These are phyloP conservation scores for Acer negundo DNA, from an alignment of 345 rosid genomes.

Conservation along the genomic window DNA sequence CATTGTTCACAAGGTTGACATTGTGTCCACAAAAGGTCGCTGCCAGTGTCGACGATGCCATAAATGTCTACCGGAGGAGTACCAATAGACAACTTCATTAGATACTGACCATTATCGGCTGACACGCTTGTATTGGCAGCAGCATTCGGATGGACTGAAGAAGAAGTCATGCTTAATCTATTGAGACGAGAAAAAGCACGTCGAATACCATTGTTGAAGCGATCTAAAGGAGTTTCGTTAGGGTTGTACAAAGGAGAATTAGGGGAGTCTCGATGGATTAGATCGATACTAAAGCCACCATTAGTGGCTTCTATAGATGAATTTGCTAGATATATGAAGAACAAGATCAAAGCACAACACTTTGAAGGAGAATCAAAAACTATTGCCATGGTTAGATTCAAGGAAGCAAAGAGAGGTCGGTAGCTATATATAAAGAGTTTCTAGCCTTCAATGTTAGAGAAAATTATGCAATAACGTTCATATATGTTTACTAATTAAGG, in stretches of 20 bases:
- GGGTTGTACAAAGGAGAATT: constrained; percentile 30
- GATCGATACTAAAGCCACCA: constrained; percentile 25
- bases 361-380: not conserved
- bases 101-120: constrained; percentile 13
- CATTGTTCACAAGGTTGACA: constrained; percentile 38
- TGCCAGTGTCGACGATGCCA: constrained; percentile 39
- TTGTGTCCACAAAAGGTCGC: constrained; percentile 44
- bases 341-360: not conserved
- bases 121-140: not conserved
- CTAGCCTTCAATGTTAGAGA: no score
- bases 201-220: constrained; percentile 11
- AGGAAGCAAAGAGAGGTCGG: no score
- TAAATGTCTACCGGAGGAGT: constrained; percentile 17
- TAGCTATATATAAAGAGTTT: no score
- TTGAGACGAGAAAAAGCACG: constrained; percentile 10
- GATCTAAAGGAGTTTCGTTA: constrained; percentile 14
- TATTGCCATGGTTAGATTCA: not conserved
- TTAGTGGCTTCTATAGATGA: constrained; percentile 6
- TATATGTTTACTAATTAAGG: no score
- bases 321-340: not conserved
- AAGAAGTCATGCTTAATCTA: not conserved
- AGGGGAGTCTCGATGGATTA: constrained; percentile 38
- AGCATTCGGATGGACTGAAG: not conserved
- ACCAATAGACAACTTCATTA: constrained; percentile 37
- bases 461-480: no score